These are phyloP conservation scores for Lepidium campestre DNA, from an alignment of 441 rosid species.

Conservation along the genomic window DNA sequence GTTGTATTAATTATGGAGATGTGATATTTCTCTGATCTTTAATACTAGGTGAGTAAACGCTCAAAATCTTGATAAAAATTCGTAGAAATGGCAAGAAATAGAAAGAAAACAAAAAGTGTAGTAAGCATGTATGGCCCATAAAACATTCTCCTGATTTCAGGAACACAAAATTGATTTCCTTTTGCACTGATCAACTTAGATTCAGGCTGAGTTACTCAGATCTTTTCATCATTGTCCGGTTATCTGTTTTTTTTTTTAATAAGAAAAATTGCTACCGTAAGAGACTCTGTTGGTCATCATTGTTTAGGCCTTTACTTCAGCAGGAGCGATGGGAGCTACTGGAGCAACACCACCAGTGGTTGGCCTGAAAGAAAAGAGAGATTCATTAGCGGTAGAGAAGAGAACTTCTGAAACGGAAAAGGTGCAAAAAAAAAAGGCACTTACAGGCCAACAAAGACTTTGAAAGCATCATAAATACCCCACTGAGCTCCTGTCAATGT, in stretches of 20 bases:
- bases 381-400: neutral
- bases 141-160: neutral
- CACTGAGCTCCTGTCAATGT: conserved; percentile 97
- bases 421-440: conserved; percentile 20
- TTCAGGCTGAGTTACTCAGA: conserved; percentile 2
- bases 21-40: too few relatives aligned
- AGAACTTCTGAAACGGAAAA: neutral
- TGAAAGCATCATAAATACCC: conserved; percentile 94
- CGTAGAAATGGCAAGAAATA: neutral
- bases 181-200: conserved; percentile 2
- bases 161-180: conserved; percentile 9
- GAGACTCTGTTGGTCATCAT: neutral
- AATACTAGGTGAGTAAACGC: too few relatives aligned
- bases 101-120: neutral
- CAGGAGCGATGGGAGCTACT: conserved; percentile 30
- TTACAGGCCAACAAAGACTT: conserved; percentile 95
- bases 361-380: conserved; percentile 45
- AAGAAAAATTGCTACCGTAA: neutral
- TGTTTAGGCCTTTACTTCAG: conserved; percentile 21
- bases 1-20: too few relatives aligned
- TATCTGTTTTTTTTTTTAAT: neutral
- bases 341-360: conserved; percentile 85
- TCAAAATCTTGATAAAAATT: too few relatives aligned
- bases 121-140: neutral
- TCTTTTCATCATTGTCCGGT: conserved; percentile 12